phyloP scores from a whole-genome alignment of 768 basidiomycete genomes.

The Gymnopilus junonius region DNA sequence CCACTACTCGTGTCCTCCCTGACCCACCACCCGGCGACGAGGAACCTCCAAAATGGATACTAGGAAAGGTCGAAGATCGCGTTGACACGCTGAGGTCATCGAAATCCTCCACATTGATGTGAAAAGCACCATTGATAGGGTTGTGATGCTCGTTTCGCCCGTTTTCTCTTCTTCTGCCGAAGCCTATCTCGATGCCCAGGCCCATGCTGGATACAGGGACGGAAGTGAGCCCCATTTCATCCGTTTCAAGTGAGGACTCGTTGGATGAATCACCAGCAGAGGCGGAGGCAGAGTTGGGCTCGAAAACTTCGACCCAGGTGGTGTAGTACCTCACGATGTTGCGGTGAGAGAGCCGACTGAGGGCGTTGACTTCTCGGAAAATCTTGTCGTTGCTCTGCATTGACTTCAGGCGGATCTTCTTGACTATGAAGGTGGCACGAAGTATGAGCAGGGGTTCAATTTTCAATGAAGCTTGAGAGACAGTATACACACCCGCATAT shows the following conservation, averaged over 20 bases:
- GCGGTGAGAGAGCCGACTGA: conserved; percentile 86
- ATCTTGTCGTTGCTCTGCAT: conserved; percentile 85
- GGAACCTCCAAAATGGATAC: conserved; percentile 77
- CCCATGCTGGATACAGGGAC: conserved; percentile 40
- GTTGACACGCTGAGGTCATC: conserved; percentile 59
- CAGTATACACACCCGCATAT: conserved; percentile 64
- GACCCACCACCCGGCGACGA: conserved; percentile 38
- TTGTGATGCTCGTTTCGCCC: conserved; percentile 31
- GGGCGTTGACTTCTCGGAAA: conserved; percentile 87
- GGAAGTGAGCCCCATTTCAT: conserved; percentile 46
- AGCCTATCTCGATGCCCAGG: background rate
- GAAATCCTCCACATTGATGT: conserved; percentile 64
- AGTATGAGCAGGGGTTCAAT: background rate
- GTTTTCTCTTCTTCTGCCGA: too few relatives aligned
- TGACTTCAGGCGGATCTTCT: conserved; percentile 84
- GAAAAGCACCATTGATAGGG: conserved; percentile 59
- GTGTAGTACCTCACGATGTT: conserved; percentile 93
- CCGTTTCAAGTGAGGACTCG: conserved; percentile 25
- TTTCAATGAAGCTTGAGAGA: background rate
- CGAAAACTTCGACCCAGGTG: conserved; percentile 83
- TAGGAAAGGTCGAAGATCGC: conserved; percentile 70
- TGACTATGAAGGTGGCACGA: conserved; percentile 53
- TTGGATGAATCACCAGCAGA: conserved; percentile 54
- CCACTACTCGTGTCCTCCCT: conserved; percentile 31
- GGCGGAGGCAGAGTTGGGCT: conserved; percentile 47